Base-by-base conservation (phyloP, 768 basidiomycete species). In the Asterophora parasitica region DNA sequence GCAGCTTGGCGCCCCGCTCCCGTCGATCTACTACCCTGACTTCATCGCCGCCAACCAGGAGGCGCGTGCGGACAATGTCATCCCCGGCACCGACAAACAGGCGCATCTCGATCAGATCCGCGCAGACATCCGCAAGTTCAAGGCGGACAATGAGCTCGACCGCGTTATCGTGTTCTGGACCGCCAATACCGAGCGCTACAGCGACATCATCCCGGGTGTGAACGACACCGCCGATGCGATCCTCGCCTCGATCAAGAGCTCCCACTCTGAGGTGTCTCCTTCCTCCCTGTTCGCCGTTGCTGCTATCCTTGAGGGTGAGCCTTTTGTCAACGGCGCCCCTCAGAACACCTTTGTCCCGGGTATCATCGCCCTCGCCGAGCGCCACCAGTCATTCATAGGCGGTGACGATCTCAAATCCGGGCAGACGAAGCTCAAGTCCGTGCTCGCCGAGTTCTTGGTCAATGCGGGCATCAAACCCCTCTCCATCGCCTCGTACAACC, bases 21-120 rank as follows among this genome's bases (percentile, higher is more conserved):
- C 95, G 3, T 92, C 90, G 33, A 85, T 98, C 70, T 97, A 97
- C 76, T 94, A 96, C 65, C 91, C 93, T 45, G 90, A 94, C 70
- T 96, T 93, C 70, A 96, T 96, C 64, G 93, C 95, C 47, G 93
- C 94, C 54, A 97, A 97, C 76, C 95, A 98, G 68, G 91, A 90
- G 59, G 86, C 84, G 27, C 90, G 96, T 48, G 96, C 94, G 0
- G 92, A 99, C 68, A 98, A 98, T 66, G 62, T 97, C 41, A 76
- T 97, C 53, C 79, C 87, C 4, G 95, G 93, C 32, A 62, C 66
- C 0, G 81, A 94, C 73, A 99, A 99, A 75, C 84, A 86, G 57
- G 83, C 69, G 6, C 96, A 98, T 65, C 82, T 99, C 46, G 91
- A 96, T 51, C 84, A 88, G 50, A 83, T 98, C 60, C 88, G 94